A percentile compares a stretch with the other conserved stretches of the same genome.
phyloP scores from a whole-genome alignment of 176 grass and related monocot species.

The Oryza nivara region DNA sequence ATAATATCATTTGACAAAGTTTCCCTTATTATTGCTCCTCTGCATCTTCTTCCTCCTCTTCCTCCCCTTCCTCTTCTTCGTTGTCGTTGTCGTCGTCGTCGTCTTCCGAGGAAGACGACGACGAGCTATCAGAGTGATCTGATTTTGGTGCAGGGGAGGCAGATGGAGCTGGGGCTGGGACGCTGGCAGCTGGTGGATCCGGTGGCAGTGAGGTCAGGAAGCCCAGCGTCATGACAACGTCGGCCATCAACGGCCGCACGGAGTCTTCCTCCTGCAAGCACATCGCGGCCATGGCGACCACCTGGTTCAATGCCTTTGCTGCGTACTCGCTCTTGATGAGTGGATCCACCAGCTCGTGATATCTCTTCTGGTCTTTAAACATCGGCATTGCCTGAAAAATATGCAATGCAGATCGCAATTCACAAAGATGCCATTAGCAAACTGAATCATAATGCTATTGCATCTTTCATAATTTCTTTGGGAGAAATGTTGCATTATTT shows the following conservation, averaged over 20 bases:
- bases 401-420: neutral
- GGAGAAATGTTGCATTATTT: neutral
- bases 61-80: neutral
- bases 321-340: slow-evolving; percentile 66
- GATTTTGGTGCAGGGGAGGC: slow-evolving; percentile 2
- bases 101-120: slow-evolving; percentile 39
- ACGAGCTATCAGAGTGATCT: slow-evolving; percentile 16
- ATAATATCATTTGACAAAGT: neutral
- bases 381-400: slow-evolving; percentile 68
- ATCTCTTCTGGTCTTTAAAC: slow-evolving; percentile 94
- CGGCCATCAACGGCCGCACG: slow-evolving; percentile 77
- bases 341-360: slow-evolving; percentile 81
- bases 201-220: slow-evolving; percentile 59
- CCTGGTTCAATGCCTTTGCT: slow-evolving; percentile 76
- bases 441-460: neutral
- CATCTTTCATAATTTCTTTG: neutral
- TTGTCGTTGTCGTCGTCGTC: neutral
- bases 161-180: slow-evolving; percentile 23
- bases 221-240: slow-evolving; percentile 83
- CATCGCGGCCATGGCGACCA: slow-evolving; percentile 92
- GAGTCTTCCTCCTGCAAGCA: slow-evolving; percentile 91
- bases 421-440: neutral
- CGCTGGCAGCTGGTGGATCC: slow-evolving; percentile 25
- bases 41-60: slow-evolving; percentile 15
- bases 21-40: slow-evolving; percentile 32